phyloP scores from a whole-genome alignment of 768 basidiomycete species.

The Piloderma croceum region DNA sequence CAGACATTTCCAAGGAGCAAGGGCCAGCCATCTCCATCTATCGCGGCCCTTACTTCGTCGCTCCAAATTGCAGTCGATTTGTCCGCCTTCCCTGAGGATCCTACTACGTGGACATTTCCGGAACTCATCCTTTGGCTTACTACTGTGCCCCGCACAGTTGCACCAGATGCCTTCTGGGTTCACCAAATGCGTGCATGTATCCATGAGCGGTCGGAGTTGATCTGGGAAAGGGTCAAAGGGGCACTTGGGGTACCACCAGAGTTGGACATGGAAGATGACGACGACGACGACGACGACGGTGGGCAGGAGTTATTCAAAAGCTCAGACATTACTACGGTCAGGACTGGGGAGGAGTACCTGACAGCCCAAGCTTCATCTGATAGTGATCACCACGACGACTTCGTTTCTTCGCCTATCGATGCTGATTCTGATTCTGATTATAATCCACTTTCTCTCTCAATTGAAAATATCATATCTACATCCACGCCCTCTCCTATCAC shows the following conservation, averaged over 20 bases:
- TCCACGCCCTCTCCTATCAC: too few species aligned
- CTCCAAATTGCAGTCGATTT: constrained; percentile 12
- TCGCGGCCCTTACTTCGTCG: constrained; percentile 22
- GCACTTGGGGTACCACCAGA: constrained; percentile 86
- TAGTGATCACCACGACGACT: too few species aligned
- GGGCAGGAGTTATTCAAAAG: too few species aligned
- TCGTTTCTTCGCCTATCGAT: too few species aligned
- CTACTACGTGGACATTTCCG: constrained; percentile 63
- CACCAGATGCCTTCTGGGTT: constrained; percentile 70
- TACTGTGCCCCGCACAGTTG: constrained; percentile 52
- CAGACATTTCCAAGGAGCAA: constrained; percentile 54
- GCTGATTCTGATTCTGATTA: too few species aligned
- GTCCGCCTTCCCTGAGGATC: constrained; percentile 43
- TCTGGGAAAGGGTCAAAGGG: constrained; percentile 88
- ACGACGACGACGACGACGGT: constrained; percentile 22
- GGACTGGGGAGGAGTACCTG: too few species aligned
- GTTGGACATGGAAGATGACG: constrained; percentile 55
- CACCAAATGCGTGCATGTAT: constrained; percentile 70
- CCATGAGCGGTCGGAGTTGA: constrained; percentile 70
- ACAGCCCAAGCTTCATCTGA: too few species aligned
- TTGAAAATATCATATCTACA: too few species aligned
- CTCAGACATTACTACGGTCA: too few species aligned
- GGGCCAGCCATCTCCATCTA: constrained; percentile 10
- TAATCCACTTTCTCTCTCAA: too few species aligned
- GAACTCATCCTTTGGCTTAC: constrained; percentile 70